These are phyloP conservation scores for Kodamaea jinghongensis DNA, from an alignment of 805 yeast species.

Conservation along the genomic window DNA sequence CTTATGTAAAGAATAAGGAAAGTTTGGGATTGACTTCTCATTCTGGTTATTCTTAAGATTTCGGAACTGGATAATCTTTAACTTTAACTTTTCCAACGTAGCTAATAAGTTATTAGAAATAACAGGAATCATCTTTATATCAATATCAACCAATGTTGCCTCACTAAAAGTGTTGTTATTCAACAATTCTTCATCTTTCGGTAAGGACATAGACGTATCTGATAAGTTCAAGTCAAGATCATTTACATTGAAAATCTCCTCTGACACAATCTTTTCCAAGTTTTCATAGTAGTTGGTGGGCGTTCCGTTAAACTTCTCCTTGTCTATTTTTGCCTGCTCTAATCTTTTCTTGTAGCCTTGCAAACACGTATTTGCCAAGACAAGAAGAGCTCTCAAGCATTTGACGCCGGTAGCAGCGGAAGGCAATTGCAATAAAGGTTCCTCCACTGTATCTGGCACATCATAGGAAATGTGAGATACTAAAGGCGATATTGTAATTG, in stretches of 20 bases:
- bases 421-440: conserved; percentile 33
- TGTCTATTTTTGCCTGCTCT: conserved; percentile 24
- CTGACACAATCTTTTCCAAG: conserved; percentile 20
- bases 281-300: conserved; percentile 14
- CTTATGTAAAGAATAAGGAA: conserved; percentile 46
- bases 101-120: conserved; percentile 25
- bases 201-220: conserved; percentile 17
- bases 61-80: conserved; percentile 17
- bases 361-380: conserved; percentile 25
- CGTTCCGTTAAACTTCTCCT: conserved; percentile 12
- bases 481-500: conserved; percentile 26
- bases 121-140: conserved; percentile 29
- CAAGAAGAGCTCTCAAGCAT: conserved; percentile 29
- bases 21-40: conserved; percentile 23
- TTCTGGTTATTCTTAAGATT: conserved; percentile 15
- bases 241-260: conserved; percentile 17
- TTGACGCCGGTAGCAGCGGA: conserved; percentile 18
- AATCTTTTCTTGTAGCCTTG: conserved; percentile 40
- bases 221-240: conserved; percentile 28
- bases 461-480: conserved; percentile 44
- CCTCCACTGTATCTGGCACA: conserved; percentile 32
- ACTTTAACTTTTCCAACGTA: conserved; percentile 25
- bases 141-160: conserved; percentile 37
- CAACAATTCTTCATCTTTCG: conserved; percentile 15
- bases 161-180: conserved; percentile 18